Evolutionary conservation across 176 grass and related monocot species (phyloP).

Genomic region (Oryza rufipogon): DNA sequence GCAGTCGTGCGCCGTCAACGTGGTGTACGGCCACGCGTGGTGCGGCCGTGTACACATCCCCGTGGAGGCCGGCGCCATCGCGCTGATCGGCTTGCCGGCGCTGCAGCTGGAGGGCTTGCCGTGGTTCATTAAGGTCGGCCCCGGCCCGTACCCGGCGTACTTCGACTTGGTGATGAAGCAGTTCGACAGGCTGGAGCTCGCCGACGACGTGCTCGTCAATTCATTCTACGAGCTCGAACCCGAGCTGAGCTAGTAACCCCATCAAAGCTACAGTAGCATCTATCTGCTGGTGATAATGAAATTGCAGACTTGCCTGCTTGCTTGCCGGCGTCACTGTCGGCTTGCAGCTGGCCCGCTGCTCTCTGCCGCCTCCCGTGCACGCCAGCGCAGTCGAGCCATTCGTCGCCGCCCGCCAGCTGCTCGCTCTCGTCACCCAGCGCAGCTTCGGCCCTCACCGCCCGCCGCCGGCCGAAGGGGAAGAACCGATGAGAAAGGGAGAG

Average conservation of each 20-base stretch:
- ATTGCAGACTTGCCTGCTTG: no score
- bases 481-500: no score
- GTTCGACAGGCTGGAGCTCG: slow-evolving; percentile 55
- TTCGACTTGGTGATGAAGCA: slow-evolving; percentile 55
- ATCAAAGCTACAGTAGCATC: no score
- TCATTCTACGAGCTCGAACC: slow-evolving; percentile 78
- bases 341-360: no score
- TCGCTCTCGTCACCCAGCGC: no score
- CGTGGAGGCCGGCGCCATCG: background rate
- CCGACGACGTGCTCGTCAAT: slow-evolving; percentile 65
- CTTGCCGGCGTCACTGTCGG: no score
- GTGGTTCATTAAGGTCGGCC: slow-evolving; percentile 49
- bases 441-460: no score
- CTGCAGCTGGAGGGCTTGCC: slow-evolving; percentile 50
- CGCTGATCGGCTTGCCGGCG: slow-evolving; percentile 46
- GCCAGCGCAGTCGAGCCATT: no score
- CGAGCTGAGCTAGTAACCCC: slow-evolving; percentile 36
- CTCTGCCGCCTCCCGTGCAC: no score
- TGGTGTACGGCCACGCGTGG: slow-evolving; percentile 53
- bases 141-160: slow-evolving; percentile 38
- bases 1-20: slow-evolving; percentile 65
- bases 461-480: no score
- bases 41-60: slow-evolving; percentile 41
- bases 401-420: no score
- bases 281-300: no score